Conservation (phyloP, 495 filamentous ascomycete species). For the Podospora anserina region DNA sequence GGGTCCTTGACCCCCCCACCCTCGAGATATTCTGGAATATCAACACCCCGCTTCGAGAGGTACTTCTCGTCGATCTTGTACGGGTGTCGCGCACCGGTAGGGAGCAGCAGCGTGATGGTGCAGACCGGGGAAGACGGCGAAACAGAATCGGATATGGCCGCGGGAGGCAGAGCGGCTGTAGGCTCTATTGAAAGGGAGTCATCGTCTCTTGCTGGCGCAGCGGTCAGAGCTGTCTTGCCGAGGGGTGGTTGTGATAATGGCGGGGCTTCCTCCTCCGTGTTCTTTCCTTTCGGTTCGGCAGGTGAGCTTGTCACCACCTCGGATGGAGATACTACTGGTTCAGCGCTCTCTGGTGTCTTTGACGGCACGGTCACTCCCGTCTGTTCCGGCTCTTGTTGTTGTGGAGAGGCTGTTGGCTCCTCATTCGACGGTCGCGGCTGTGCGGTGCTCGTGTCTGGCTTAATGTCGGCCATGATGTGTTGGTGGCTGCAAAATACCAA, state of each 20-base stretch:
- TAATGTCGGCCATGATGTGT: not conserved
- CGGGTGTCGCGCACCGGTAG: constrained; percentile 77
- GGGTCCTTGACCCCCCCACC: constrained; percentile 63
- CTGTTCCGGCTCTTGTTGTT: not conserved
- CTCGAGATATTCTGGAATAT: constrained; percentile 56
- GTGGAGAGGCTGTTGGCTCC: not conserved
- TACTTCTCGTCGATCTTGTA: constrained; percentile 87
- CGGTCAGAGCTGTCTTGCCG: constrained; percentile 19
- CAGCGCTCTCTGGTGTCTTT: not conserved
- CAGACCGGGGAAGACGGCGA: constrained; percentile 28
- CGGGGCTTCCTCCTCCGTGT: constrained; percentile 34
- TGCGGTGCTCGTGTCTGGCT: not conserved
- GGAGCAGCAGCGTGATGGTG: constrained; percentile 71
- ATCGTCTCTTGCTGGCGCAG: constrained; percentile 16
- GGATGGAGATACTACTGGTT: not conserved
- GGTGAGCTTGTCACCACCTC: constrained; percentile 15
- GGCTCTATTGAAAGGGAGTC: constrained; percentile 44
- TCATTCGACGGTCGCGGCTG: not conserved
- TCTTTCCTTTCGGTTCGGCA: constrained; percentile 30
- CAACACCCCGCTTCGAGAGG: constrained; percentile 70
- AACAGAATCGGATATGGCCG: not conserved
- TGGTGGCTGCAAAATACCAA: not conserved
- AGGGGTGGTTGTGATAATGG: constrained; percentile 16
- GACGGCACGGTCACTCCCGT: not conserved
- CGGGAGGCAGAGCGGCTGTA: constrained; percentile 32